phyloP scores from a whole-genome alignment of 768 basidiomycete species.

The Kwoniella dendrophila region DNA sequence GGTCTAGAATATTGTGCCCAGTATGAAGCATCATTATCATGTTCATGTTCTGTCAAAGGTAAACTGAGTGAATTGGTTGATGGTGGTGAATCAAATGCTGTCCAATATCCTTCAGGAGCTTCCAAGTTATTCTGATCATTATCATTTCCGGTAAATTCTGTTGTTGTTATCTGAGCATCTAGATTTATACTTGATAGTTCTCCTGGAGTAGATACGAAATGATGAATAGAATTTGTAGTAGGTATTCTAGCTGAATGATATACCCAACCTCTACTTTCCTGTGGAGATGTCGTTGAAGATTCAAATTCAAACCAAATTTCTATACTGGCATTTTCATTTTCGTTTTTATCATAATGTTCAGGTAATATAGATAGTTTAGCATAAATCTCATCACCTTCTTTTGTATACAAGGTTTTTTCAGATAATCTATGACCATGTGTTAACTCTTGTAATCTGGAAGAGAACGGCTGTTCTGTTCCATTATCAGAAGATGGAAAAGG shows the following conservation, averaged over 20 bases:
- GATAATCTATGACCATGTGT: constrained; percentile 2
- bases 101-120: constrained; percentile 26
- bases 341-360: background rate
- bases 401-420: constrained; percentile 4
- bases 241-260: constrained; percentile 25
- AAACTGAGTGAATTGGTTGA: background rate
- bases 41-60: background rate
- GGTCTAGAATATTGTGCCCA: constrained; percentile 27
- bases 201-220: background rate
- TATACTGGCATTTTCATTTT: background rate
- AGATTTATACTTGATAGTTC: constrained; percentile 4
- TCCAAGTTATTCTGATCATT: background rate
- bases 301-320: constrained; percentile 25
- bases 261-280: constrained; percentile 24
- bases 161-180: background rate
- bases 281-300: background rate
- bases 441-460: constrained; percentile 10
- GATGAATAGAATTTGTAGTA: background rate
- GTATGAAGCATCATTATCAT: constrained; percentile 20
- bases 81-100: constrained; percentile 19
- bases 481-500: constrained; percentile 26
- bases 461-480: constrained; percentile 14
- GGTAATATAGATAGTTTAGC: constrained; percentile 10
- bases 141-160: background rate
- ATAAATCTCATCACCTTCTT: constrained; percentile 19